Conservation (phyloP, 116 monocot genomes). For the Dioscorea cayenensis region DNA sequence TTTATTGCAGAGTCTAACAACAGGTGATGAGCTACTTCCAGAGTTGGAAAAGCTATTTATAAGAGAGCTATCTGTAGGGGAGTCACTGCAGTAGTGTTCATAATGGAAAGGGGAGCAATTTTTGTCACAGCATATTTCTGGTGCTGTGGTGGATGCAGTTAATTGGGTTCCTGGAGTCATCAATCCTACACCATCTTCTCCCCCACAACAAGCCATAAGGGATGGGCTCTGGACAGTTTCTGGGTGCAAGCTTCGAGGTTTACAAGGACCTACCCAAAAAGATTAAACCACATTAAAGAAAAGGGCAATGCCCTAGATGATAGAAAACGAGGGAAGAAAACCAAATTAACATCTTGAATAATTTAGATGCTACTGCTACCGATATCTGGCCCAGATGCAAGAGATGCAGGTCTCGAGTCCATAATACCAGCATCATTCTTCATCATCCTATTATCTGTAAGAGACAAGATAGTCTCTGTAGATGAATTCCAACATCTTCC, state of each 20-base stretch:
- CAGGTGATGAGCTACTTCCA: slow-evolving; percentile 7
- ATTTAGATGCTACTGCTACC: slow-evolving; percentile 25
- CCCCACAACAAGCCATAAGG: not conserved
- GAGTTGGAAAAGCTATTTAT: slow-evolving; percentile 14
- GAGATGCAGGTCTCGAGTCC: slow-evolving; percentile 19
- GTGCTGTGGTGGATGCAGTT: slow-evolving; percentile 4
- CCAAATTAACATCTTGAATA: not conserved
- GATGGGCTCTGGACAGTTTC: slow-evolving; percentile 2
- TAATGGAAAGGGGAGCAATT: slow-evolving; percentile 12
- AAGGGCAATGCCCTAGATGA: not conserved
- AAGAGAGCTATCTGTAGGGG: slow-evolving; percentile 17
- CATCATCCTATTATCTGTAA: not conserved
- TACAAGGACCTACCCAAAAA: not conserved
- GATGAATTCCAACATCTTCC: not conserved
- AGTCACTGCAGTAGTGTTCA: slow-evolving; percentile 7
- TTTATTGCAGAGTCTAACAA: not conserved
- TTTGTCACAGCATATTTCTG: slow-evolving; percentile 4
- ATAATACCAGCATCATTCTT: not conserved
- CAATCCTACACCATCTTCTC: slow-evolving; percentile 8
- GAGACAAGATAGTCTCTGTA: not conserved
- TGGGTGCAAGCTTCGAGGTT: not conserved
- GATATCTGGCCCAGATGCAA: slow-evolving; percentile 11
- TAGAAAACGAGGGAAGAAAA: not conserved
- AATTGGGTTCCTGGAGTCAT: slow-evolving; percentile 1
- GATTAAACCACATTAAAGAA: not conserved